These are phyloP conservation scores for Paragyromitra xinjiangensis DNA, from an alignment of 495 filamentous ascomycete species.

Conservation along the genomic window DNA sequence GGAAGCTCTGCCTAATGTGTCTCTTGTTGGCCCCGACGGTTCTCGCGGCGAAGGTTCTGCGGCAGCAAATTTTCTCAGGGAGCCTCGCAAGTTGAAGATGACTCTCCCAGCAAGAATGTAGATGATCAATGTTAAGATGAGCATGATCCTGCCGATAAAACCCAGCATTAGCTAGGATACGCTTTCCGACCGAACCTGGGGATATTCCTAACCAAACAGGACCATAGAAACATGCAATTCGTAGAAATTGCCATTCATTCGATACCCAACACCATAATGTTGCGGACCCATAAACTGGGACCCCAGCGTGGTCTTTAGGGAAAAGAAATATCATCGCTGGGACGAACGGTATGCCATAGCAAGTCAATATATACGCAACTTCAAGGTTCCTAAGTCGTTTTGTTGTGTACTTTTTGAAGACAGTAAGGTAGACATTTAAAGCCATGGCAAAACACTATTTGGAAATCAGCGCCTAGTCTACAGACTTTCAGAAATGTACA, in stretches of 20 bases:
- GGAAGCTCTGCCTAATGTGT: conserved; percentile 28
- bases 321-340: conserved; percentile 75
- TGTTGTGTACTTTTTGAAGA: conserved; percentile 78
- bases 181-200: background rate
- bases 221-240: conserved; percentile 81
- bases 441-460: conserved; percentile 77
- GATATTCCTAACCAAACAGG: conserved; percentile 73
- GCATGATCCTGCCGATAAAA: conserved; percentile 63
- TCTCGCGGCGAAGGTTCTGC: conserved; percentile 15
- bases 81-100: conserved; percentile 71
- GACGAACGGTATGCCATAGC: conserved; percentile 80
- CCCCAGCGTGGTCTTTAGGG: conserved; percentile 62
- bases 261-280: conserved; percentile 88
- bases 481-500: background rate
- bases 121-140: conserved; percentile 74
- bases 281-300: conserved; percentile 78
- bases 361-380: conserved; percentile 72
- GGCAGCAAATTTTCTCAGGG: conserved; percentile 63
- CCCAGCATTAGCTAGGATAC: background rate
- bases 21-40: conserved; percentile 42
- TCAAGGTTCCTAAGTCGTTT: conserved; percentile 74
- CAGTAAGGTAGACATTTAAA: conserved; percentile 85
- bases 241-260: conserved; percentile 72
- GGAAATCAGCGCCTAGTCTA: background rate
- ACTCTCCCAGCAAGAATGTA: conserved; percentile 76